Conservation (phyloP, 2,329 filamentous ascomycete genomes). For the Monilinia fructicola region DNA sequence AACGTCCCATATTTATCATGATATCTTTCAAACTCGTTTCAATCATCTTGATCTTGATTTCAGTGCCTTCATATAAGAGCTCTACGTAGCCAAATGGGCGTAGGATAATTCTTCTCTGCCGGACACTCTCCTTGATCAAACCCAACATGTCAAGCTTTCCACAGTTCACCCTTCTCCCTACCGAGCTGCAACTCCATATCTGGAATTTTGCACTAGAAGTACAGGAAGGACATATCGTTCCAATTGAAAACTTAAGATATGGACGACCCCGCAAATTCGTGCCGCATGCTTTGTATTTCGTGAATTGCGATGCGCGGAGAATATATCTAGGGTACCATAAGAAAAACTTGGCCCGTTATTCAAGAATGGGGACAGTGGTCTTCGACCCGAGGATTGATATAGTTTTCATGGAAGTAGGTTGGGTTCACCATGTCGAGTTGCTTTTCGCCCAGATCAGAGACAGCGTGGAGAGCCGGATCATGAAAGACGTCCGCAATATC, state of each 20-base stretch:
- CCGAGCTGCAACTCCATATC: conserved; percentile 3
- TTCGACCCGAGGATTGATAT: conserved; percentile 11
- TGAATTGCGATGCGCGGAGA: conserved; percentile 12
- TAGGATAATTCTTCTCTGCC: not conserved
- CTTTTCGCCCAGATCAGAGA: not conserved
- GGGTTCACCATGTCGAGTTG: not conserved
- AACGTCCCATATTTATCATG: not conserved
- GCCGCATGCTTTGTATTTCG: conserved; percentile 12
- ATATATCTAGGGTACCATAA: conserved; percentile 15
- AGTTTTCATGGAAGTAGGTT: not conserved
- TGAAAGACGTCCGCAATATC: conserved; percentile 13
- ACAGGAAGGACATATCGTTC: conserved; percentile 1
- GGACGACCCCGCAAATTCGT: conserved; percentile 4
- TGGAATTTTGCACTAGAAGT: conserved; percentile 3
- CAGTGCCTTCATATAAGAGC: too few species aligned
- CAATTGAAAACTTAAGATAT: not conserved
- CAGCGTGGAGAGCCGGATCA: not conserved
- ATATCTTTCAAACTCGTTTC: not conserved
- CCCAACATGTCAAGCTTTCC: conserved; percentile 13
- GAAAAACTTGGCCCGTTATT: not conserved
- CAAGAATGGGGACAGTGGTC: not conserved
- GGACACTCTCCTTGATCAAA: too few species aligned
- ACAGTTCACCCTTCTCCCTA: not conserved
- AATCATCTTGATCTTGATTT: not conserved
- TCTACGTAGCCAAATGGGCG: not conserved